Conservation (phyloP, 176 grass and related monocot species). For the Rhynchospora pubera region DNA sequence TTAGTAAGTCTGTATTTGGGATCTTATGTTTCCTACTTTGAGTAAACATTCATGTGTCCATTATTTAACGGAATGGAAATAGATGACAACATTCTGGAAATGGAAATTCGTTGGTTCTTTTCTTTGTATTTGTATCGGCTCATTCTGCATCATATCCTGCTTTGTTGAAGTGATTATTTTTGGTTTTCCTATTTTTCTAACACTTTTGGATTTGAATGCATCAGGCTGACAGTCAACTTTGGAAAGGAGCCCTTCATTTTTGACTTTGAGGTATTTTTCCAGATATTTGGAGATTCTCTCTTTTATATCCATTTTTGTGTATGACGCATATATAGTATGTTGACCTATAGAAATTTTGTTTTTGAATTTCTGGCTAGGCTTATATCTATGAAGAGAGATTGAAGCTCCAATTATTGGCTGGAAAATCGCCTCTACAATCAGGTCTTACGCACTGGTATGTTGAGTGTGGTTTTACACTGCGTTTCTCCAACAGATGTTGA, state of each 20-base stretch:
- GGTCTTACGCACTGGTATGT: slow-evolving; percentile 70
- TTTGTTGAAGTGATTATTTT: slow-evolving; percentile 10
- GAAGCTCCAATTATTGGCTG: slow-evolving; percentile 49
- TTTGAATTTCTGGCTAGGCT: slow-evolving; percentile 38
- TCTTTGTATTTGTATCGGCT: no score
- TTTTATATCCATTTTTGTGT: neutral
- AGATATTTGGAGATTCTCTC: neutral
- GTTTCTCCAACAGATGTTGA: neutral
- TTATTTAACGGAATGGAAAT: no score
- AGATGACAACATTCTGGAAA: no score
- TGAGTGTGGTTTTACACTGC: neutral
- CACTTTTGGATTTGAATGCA: slow-evolving; percentile 23
- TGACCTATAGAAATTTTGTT: neutral
- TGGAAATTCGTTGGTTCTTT: no score
- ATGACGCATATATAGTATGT: neutral
- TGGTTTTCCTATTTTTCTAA: slow-evolving; percentile 19
- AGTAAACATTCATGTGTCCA: no score
- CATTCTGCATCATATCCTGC: neutral
- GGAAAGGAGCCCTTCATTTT: slow-evolving; percentile 83
- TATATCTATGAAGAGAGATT: slow-evolving; percentile 80
- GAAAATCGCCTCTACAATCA: slow-evolving; percentile 53
- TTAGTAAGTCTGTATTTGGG: no score
- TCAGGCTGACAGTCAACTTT: slow-evolving; percentile 80
- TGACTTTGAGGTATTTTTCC: slow-evolving; percentile 58
- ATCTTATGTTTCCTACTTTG: no score